Conservation (phyloP, 371 early-diverging fungal genomes). For the Apophysomyces sp. region DNA sequence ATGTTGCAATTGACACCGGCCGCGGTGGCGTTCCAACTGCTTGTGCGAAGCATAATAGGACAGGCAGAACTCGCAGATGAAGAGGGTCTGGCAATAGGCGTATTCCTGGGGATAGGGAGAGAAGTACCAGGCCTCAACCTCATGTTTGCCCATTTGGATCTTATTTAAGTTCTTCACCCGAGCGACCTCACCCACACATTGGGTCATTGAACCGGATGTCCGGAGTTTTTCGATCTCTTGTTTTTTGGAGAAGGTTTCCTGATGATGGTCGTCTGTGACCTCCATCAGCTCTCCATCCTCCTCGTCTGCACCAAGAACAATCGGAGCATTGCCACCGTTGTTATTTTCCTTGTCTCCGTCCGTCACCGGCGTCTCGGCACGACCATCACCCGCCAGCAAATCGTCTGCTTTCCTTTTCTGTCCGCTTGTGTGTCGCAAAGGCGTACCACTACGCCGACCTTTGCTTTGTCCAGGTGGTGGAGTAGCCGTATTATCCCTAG, state of each 20-base stretch:
- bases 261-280: constrained; percentile 12
- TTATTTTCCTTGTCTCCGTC: constrained; percentile 20
- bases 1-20: constrained; percentile 82
- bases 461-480: constrained; percentile 15
- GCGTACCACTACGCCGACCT: constrained; percentile 5
- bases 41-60: constrained; percentile 72
- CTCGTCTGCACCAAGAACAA: constrained; percentile 45
- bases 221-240: constrained; percentile 92
- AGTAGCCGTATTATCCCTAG: constrained; percentile 42
- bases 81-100: constrained; percentile 71
- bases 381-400: not conserved
- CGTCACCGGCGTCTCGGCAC: constrained; percentile 7
- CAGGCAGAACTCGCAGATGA: constrained; percentile 94
- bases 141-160: constrained; percentile 93
- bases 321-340: constrained; percentile 13
- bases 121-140: constrained; percentile 98
- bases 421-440: constrained; percentile 20
- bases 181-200: constrained; percentile 86
- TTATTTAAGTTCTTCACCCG: constrained; percentile 91
- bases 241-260: constrained; percentile 68
- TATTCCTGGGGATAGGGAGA: constrained; percentile 92
- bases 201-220: constrained; percentile 94
- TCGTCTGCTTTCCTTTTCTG: constrained; percentile 28
- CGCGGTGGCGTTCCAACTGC: constrained; percentile 70
- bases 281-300: constrained; percentile 35